These are phyloP conservation scores for Lichtheimia corymbifera DNA, from an alignment of 371 early-diverging fungal species.

Conservation along the genomic window DNA sequence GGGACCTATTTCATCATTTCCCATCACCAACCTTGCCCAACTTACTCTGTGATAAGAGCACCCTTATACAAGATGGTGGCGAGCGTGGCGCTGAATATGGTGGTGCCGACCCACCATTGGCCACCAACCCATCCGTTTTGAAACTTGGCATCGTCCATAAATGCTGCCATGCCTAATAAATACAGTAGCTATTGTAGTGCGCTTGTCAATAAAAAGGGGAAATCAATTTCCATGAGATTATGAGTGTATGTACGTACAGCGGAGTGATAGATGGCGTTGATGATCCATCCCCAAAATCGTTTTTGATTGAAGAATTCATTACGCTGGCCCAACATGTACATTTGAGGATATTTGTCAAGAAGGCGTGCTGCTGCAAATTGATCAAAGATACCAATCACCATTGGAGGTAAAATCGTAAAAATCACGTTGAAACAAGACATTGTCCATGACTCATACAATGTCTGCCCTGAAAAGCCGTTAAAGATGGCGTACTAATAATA, in stretches of 20 bases:
- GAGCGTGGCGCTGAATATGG: slow-evolving; percentile 77
- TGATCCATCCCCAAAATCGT: slow-evolving; percentile 94
- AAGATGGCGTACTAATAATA: slow-evolving; percentile 71
- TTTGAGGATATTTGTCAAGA: slow-evolving; percentile 94
- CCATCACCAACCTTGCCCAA: background rate
- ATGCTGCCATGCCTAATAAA: slow-evolving; percentile 62
- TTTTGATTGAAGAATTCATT: slow-evolving; percentile 90
- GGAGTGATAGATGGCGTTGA: slow-evolving; percentile 94
- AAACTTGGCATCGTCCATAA: slow-evolving; percentile 61
- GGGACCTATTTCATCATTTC: background rate
- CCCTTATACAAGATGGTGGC: slow-evolving; percentile 83
- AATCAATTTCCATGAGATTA: background rate
- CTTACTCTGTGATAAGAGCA: slow-evolving; percentile 79
- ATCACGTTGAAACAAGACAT: slow-evolving; percentile 88
- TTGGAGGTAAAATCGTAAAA: slow-evolving; percentile 87
- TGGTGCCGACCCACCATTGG: slow-evolving; percentile 79
- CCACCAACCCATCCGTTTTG: slow-evolving; percentile 66
- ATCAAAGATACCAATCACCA: slow-evolving; percentile 92
- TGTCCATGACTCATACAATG: slow-evolving; percentile 93
- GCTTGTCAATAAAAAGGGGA: background rate
- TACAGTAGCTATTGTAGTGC: slow-evolving; percentile 50
- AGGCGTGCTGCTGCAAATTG: slow-evolving; percentile 89
- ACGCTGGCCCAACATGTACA: slow-evolving; percentile 91
- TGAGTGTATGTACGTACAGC: slow-evolving; percentile 23
- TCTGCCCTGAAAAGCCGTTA: slow-evolving; percentile 90